Evolutionary conservation across 108 stramenopile species (phyloP), one percentile per base, ranked within the genome.

Genomic region (Schizochytrium sp.): DNA sequence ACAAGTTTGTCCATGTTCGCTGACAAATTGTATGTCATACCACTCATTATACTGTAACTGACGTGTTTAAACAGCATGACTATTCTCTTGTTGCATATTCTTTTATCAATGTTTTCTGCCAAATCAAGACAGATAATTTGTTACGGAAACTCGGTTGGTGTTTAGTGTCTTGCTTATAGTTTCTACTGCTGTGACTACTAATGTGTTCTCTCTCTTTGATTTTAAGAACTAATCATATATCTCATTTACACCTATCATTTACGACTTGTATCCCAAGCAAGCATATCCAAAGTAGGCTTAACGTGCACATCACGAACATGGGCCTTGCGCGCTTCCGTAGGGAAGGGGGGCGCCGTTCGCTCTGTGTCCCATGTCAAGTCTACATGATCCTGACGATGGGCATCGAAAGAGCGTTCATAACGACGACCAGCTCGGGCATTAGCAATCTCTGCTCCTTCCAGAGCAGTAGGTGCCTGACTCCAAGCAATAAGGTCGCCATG

Each of bases 401-500:
- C 64, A 44, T 69, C 64, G 28, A 44, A 69, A 15, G 76, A 83
- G 76, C 28, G 76, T 53, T 55, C 53, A 10, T 55, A 83, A 38
- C 53, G 47, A 10, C 76, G 45, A 38, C 76, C 76, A 10, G 5
- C 55, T 47, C 53, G 50, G 8, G n/a, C 50, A n/a, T n/a, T 38
- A 13, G 10, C 53, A 38, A 83, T 55, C 47, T 83, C 76, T 17
- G 76, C 55, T 10, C 28, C 53, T 53, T 83, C 76, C 50, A 83
- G 76, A 47, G 38, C 0, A 10, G 19, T 83, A 5, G 76, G 76
- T 10, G 50, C 76, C 0, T 83, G 47, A 8, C 50, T 55, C 76
- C 76, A 83, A 10, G 50, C 5, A 28, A 83, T 83, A n/a, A 83
- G 76, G 53, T 83, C 76, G 17, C 76, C 76, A 53, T 83, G 76